Conservation (phyloP, 148 eudicot genomes). For the Silene conica region DNA sequence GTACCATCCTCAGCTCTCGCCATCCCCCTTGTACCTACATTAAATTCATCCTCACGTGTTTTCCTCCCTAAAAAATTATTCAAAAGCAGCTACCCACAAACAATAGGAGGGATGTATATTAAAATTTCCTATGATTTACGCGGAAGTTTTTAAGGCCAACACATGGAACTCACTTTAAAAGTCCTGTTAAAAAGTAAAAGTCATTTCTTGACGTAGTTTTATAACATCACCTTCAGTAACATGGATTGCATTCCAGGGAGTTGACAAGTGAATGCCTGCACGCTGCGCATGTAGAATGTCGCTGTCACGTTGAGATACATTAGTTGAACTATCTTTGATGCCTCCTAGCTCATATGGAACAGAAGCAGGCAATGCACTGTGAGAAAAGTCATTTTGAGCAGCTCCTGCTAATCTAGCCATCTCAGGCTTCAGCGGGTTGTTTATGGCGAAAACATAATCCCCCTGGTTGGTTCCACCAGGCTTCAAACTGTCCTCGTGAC, state of each 20-base stretch:
- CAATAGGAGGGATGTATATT: background rate
- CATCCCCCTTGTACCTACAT: background rate
- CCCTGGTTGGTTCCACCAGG: slow-evolving; percentile 33
- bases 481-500: slow-evolving; percentile 34
- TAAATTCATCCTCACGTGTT: background rate
- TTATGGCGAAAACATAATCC: slow-evolving; percentile 30
- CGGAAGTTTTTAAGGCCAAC: background rate
- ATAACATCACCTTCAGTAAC: slow-evolving; percentile 39
- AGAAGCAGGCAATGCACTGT: slow-evolving; percentile 32
- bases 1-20: background rate
- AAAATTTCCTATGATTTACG: background rate
- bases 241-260: slow-evolving; percentile 45
- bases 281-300: slow-evolving; percentile 38
- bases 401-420: slow-evolving; percentile 43
- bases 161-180: slow-evolving; percentile 34
- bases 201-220: slow-evolving; percentile 37
- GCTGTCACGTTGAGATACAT: slow-evolving; percentile 35
- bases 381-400: slow-evolving; percentile 33
- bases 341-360: slow-evolving; percentile 34
- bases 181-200: slow-evolving; percentile 31
- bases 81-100: background rate
- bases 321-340: slow-evolving; percentile 39
- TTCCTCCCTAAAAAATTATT: background rate
- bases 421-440: slow-evolving; percentile 52
- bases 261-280: slow-evolving; percentile 37